phyloP scores from a whole-genome alignment of 768 basidiomycete genomes.

The Lactarius hengduanensis region DNA sequence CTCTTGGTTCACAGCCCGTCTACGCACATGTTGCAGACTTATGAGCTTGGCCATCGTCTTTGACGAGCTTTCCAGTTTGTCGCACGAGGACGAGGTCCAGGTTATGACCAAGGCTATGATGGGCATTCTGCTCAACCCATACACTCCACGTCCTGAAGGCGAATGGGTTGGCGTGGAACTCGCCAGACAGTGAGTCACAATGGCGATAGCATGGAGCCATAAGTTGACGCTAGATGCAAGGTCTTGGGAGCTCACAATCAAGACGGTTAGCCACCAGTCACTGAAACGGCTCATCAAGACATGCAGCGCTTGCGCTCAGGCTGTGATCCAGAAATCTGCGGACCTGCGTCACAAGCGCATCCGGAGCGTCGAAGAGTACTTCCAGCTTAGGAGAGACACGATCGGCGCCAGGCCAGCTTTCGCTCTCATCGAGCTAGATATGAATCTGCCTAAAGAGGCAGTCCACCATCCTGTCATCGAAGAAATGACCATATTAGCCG shows the following conservation, averaged over 20 bases:
- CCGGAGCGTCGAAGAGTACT: slow-evolving; percentile 8
- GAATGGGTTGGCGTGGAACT: slow-evolving; percentile 23
- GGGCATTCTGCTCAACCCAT: slow-evolving; percentile 24
- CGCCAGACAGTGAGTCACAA: slow-evolving; percentile 18
- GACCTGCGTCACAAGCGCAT: neutral
- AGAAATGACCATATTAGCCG: neutral
- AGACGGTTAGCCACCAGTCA: slow-evolving; percentile 8
- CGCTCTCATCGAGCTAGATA: slow-evolving; percentile 1
- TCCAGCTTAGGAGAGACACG: neutral
- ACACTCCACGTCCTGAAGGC: slow-evolving; percentile 18
- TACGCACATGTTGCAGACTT: slow-evolving; percentile 22
- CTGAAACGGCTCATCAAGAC: slow-evolving; percentile 13
- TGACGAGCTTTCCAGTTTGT: slow-evolving; percentile 24
- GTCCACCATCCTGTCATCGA: slow-evolving; percentile 4
- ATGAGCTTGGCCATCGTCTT: slow-evolving; percentile 18
- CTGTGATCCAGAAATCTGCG: neutral
- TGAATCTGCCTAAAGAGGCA: slow-evolving; percentile 5
- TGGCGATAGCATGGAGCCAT: neutral
- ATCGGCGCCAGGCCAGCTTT: neutral
- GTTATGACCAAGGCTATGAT: slow-evolving; percentile 13
- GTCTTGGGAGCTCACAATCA: slow-evolving; percentile 22
- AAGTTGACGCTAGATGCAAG: neutral
- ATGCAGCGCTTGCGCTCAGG: neutral
- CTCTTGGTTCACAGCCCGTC: neutral
- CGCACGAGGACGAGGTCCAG: neutral